These are phyloP conservation scores for Herpetomonas muscarum DNA, from an alignment of 208 protist species.

Conservation along the genomic window DNA sequence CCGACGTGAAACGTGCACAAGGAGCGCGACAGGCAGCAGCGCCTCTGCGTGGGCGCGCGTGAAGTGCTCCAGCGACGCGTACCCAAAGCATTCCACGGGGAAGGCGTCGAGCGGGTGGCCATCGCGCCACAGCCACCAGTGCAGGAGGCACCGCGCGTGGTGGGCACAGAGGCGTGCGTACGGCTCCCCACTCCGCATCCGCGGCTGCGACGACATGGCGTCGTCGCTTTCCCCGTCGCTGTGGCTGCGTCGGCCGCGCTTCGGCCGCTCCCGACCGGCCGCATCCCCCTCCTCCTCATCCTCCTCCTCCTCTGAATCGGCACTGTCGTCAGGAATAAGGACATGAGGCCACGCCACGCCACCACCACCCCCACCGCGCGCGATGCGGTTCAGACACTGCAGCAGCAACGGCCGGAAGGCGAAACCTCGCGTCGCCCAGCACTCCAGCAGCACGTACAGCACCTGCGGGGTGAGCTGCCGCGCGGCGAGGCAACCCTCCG, in stretches of 20 bases:
- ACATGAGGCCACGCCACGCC: not conserved
- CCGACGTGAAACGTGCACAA: constrained; percentile 41
- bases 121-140: constrained; percentile 62
- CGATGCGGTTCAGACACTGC: constrained; percentile 53
- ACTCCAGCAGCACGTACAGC: constrained; percentile 71
- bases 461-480: constrained; percentile 46
- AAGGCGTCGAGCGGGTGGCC: constrained; percentile 61
- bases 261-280: not conserved
- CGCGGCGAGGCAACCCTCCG: constrained; percentile 46
- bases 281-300: not conserved
- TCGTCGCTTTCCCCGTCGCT: too few relatives aligned
- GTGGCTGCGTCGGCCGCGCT: too few relatives aligned
- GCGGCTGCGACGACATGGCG: too few relatives aligned
- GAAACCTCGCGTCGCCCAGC: constrained; percentile 67
- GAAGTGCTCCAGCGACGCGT: constrained; percentile 22
- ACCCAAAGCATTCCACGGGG: constrained; percentile 59
- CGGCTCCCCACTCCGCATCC: constrained; percentile 1
- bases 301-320: not conserved
- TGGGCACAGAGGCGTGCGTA: constrained; percentile 33
- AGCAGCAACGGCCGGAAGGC: constrained; percentile 31
- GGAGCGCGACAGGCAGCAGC: constrained; percentile 41
- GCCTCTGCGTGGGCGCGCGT: constrained; percentile 17
- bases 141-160: constrained; percentile 40
- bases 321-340: not conserved
- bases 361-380: constrained; percentile 4